Evolutionary conservation across 805 yeast species (phyloP).

Genomic region (Cyberlindnera galapagoensis): DNA sequence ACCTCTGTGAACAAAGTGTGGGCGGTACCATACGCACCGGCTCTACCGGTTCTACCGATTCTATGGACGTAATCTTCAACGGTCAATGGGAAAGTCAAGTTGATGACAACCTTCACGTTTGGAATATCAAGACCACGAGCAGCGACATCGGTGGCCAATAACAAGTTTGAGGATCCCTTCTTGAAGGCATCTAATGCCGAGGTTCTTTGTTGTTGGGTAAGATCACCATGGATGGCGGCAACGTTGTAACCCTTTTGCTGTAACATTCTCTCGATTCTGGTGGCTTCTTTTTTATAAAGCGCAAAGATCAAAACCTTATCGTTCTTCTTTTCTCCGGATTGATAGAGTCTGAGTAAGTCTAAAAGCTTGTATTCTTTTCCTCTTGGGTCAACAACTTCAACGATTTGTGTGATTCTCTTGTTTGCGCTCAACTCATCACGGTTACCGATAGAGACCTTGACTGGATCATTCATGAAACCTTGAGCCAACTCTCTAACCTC

Average conservation of each 20-base stretch:
- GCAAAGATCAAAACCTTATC: constrained; percentile 92
- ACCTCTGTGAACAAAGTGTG: constrained; percentile 95
- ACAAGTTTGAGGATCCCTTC: constrained; percentile 62
- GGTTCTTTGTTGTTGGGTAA: constrained; percentile 88
- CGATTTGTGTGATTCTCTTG: constrained; percentile 87
- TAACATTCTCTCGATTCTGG: constrained; percentile 77
- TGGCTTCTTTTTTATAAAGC: constrained; percentile 92
- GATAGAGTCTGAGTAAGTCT: constrained; percentile 68
- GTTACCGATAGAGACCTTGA: constrained; percentile 88
- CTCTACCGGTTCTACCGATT: constrained; percentile 97
- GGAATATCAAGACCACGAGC: constrained; percentile 98
- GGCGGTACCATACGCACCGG: constrained; percentile 91
- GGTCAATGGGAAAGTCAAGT: constrained; percentile 92
- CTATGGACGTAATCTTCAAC: constrained; percentile 96
- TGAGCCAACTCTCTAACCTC: constrained; percentile 91
- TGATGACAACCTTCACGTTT: constrained; percentile 90
- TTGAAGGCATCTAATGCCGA: constrained; percentile 82
- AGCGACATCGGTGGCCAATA: constrained; percentile 97
- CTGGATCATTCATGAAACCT: constrained; percentile 78
- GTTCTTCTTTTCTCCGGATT: constrained; percentile 53
- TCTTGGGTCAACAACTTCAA: constrained; percentile 81
- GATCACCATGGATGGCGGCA: constrained; percentile 95
- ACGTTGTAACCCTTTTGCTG: constrained; percentile 69
- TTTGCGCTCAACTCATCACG: constrained; percentile 92
- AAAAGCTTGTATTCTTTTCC: constrained; percentile 69